A percentile compares a stretch with the other conserved stretches of the same genome.
Evolutionary conservation across 192 early-diverging fungal species (phyloP).

Genomic region (Linnemannia elongata): DNA sequence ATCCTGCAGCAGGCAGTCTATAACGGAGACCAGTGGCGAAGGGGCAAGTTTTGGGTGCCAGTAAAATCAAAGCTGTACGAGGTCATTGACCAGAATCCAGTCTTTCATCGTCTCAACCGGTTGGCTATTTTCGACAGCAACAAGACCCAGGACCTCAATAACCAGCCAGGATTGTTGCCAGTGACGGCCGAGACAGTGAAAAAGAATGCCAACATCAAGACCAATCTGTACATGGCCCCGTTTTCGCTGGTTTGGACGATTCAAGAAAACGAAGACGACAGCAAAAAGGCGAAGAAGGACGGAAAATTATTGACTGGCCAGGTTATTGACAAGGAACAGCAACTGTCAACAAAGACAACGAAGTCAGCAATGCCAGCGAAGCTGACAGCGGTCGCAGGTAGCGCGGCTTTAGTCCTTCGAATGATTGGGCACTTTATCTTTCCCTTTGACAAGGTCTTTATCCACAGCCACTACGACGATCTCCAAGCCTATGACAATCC

Average conservation of each 20-base stretch:
- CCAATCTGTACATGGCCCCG: conserved; percentile 17
- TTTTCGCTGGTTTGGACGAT: conserved; percentile 15
- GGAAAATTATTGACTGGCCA: conserved; percentile 4
- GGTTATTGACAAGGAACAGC: neutral
- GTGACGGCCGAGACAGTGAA: neutral
- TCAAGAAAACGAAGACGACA: neutral
- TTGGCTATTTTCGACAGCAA: conserved; percentile 5
- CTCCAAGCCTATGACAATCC: conserved; percentile 18
- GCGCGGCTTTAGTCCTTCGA: conserved; percentile 1
- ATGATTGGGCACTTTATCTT: conserved; percentile 20
- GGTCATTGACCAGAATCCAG: conserved; percentile 21
- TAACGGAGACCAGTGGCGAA: conserved; percentile 8
- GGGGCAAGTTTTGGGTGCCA: conserved; percentile 10
- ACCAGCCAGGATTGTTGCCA: conserved; percentile 7
- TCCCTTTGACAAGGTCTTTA: conserved; percentile 3
- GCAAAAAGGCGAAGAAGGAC: conserved; percentile 14
- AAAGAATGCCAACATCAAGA: conserved; percentile 15
- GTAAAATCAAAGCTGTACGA: conserved; percentile 12
- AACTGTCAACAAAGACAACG: neutral
- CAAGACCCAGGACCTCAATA: neutral
- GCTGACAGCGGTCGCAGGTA: conserved; percentile 2
- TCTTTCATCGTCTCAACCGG: conserved; percentile 13
- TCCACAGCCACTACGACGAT: neutral
- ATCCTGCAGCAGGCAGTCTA: conserved; percentile 14
- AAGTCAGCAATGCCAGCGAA: neutral